Evolutionary conservation across 805 yeast species (phyloP).

Genomic region (Pichia scutulata): DNA sequence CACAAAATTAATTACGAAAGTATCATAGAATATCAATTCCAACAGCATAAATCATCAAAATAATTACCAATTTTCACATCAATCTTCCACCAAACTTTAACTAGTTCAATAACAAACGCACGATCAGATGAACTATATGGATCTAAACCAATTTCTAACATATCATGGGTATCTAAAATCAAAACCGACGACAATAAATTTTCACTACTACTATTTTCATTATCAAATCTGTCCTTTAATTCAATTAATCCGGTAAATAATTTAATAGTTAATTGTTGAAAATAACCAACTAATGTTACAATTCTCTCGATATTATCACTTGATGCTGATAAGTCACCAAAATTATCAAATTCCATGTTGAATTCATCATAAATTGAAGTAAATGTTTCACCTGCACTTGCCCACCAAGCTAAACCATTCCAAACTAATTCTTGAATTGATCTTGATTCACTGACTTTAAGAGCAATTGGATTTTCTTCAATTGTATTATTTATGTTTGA

Average conservation of each 20-base stretch:
- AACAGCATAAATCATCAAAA: slow-evolving; percentile 27
- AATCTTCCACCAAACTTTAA: slow-evolving; percentile 40
- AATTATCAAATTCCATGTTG: slow-evolving; percentile 29
- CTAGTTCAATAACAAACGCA: slow-evolving; percentile 35
- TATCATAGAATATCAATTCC: background rate
- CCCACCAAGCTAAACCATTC: slow-evolving; percentile 82
- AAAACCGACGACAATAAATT: background rate
- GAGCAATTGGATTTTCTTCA: slow-evolving; percentile 10
- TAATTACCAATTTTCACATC: slow-evolving; percentile 35
- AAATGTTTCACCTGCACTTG: slow-evolving; percentile 66
- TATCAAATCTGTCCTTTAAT: slow-evolving; percentile 26
- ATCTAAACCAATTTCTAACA: slow-evolving; percentile 52
- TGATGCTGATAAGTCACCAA: slow-evolving; percentile 14
- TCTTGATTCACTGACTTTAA: slow-evolving; percentile 32
- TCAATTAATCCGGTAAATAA: slow-evolving; percentile 34
- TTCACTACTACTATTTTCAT: slow-evolving; percentile 9
- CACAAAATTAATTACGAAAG: background rate
- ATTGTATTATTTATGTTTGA: slow-evolving; percentile 9
- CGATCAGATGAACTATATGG: slow-evolving; percentile 41
- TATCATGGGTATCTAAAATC: slow-evolving; percentile 29
- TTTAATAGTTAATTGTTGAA: slow-evolving; percentile 40
- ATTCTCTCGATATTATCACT: slow-evolving; percentile 21
- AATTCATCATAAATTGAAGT: slow-evolving; percentile 32
- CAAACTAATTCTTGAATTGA: slow-evolving; percentile 54
- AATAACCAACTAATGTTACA: slow-evolving; percentile 39